phyloP scores from a whole-genome alignment of 768 basidiomycete species.

The Suillus bovinus region DNA sequence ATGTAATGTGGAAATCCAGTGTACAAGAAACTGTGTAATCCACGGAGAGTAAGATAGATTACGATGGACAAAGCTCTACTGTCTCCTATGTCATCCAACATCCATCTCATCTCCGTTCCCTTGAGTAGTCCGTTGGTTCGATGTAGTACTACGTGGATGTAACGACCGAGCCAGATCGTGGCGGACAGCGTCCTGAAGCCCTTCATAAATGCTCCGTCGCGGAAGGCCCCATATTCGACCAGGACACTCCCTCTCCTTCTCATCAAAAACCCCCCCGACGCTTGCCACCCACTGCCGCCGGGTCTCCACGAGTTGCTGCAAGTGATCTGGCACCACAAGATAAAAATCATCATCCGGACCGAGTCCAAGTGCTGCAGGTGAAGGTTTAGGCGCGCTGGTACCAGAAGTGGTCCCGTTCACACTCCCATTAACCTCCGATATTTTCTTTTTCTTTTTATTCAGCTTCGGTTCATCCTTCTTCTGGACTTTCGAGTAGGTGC shows the following conservation, averaged over 20 bases:
- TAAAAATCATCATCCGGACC: slow-evolving; percentile 65
- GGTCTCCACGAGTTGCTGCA: slow-evolving; percentile 72
- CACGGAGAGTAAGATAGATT: slow-evolving; percentile 27
- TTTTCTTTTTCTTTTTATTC: slow-evolving; percentile 74
- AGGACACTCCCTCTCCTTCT: slow-evolving; percentile 63
- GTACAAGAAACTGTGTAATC: slow-evolving; percentile 21
- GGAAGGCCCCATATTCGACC: slow-evolving; percentile 83
- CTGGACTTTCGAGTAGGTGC: slow-evolving; percentile 75
- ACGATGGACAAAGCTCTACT: not conserved
- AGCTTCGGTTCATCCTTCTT: slow-evolving; percentile 78
- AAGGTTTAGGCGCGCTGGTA: slow-evolving; percentile 50
- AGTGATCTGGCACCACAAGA: slow-evolving; percentile 63
- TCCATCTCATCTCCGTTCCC: slow-evolving; percentile 66
- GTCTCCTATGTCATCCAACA: slow-evolving; percentile 46
- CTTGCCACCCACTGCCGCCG: slow-evolving; percentile 77
- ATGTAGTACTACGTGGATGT: slow-evolving; percentile 22
- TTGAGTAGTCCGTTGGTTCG: slow-evolving; percentile 31
- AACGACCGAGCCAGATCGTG: slow-evolving; percentile 32
- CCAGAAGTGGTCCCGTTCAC: slow-evolving; percentile 32
- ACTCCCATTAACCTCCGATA: slow-evolving; percentile 33
- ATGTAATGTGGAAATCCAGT: slow-evolving; percentile 22
- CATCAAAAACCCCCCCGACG: slow-evolving; percentile 74
- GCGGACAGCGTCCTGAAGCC: slow-evolving; percentile 65
- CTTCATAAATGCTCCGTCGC: slow-evolving; percentile 70
- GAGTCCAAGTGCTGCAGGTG: slow-evolving; percentile 72